Base-by-base conservation (phyloP, 2,329 filamentous ascomycete species). In the Aspergillus sp. region DNA sequence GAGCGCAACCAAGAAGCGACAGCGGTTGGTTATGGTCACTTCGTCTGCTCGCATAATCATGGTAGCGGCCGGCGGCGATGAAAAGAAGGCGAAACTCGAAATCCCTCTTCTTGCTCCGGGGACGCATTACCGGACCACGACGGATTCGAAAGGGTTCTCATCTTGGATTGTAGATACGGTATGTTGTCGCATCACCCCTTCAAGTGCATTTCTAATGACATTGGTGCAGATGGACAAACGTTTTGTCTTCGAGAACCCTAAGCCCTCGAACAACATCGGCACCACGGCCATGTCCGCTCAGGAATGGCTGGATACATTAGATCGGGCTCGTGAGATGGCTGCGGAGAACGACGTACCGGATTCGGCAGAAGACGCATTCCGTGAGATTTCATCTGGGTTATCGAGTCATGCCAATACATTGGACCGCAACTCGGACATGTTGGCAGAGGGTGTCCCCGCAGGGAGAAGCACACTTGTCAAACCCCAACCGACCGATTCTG, bases 81-180 rank as follows among this genome's bases (percentile, higher is more conserved):
- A 96, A 55, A 98, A 98, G 65, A 88, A 91, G 58, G 75, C 86
- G 14, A 98, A 98, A 57, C 74, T 85, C 49, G 91, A 98, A 47
- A 76, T 98, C 22, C 85, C 84, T n/a, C 69, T 98, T 15, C 66
- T 93, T 13, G 71, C 73, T 2, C 67, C 80, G 2, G 86, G 85
- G 33, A 85, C 79, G 45, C 68, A 74, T 15, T 96, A 85, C 78
- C 81, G 75, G 54, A 86, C 72, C 32, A 84, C 83, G 46, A 74
- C 80, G 28, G 91, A 94, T 58, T 70, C 77, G n/a, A 95, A 93
- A 60, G 88, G 86, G 15, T 74, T 89, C 61, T 80, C 79, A 16
- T 79, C 83, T 37, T 96, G 86, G 85, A 81, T 81, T 60, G 80
- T 96, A 32, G 86, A 96, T 66, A 93, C 85, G 46, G 91, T 96